Base-by-base conservation (phyloP, 345 rosid species). In the Citrus unshiu region DNA sequence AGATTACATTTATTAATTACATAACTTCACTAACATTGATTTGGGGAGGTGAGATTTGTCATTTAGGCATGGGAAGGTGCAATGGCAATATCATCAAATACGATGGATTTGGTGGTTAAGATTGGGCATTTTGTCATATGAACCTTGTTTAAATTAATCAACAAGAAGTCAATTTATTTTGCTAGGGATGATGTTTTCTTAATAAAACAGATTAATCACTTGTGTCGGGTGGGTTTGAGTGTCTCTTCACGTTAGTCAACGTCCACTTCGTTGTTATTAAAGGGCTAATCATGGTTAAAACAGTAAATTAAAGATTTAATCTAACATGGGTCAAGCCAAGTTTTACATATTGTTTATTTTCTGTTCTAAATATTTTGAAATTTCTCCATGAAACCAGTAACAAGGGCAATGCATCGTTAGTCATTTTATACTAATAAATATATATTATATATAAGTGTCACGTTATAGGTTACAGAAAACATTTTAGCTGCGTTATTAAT, bases 21-120 rank as follows among this genome's bases (percentile, higher is more conserved):
- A 18, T 6, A 57, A 71, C 57, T 69, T 56, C 7, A 74, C 54
- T 25, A 32, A 22, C 49, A 56, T 62, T 77, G 64, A 72, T 43
- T 18, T 71, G 0, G 67, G 70, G 40, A 54, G 46, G 73, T 79
- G 74, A 30, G 83, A 60, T 59, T 76, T 65, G 72, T 66, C 70
- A 24, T 24, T 27, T 61, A 62, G 51, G n/a, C 2, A 27, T 13
- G 18, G 70, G 80, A 57, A 70, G 83, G 80, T 78, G 70, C 16
- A 0, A 3, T 58, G 77, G 66, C 81, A 69, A 66, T 59, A 25
- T 78, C 78, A 54, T 46, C 51, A 46, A 56, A 56, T 58, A 30
- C 63, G 59, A 34, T 35, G 67, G 46, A 60, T 72, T 63, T 56
- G 57, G 32, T 72, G 76, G 73, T 69, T 49, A 9, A 39, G 77